These are phyloP conservation scores for Penicillium italicum DNA, from an alignment of 2,329 filamentous ascomycete genomes.

Conservation along the genomic window DNA sequence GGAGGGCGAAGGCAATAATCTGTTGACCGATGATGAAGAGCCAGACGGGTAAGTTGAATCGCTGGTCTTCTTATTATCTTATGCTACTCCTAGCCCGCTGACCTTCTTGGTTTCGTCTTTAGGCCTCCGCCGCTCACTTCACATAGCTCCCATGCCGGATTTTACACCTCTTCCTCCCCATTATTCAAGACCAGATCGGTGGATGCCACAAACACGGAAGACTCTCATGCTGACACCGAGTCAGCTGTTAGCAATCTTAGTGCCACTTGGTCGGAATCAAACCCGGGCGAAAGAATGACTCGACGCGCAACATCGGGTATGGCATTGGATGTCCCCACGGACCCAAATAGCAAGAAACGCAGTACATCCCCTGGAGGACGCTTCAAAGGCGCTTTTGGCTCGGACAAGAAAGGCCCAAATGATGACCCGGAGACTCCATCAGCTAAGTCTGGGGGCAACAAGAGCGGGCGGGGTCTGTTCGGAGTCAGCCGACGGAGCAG, in stretches of 20 bases:
- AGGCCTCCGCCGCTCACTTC: slow-evolving; percentile 50
- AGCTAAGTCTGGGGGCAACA: slow-evolving; percentile 41
- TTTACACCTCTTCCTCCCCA: slow-evolving; percentile 66
- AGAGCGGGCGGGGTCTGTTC: slow-evolving; percentile 40
- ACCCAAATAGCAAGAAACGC: slow-evolving; percentile 48
- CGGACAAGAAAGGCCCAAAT: slow-evolving; percentile 51
- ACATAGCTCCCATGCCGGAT: slow-evolving; percentile 63
- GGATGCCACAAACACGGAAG: slow-evolving; percentile 39
- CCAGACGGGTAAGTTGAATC: slow-evolving; percentile 37
- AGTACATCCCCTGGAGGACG: slow-evolving; percentile 68
- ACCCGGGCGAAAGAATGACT: slow-evolving; percentile 38
- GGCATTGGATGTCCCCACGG: slow-evolving; percentile 33
- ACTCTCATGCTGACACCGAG: slow-evolving; percentile 24
- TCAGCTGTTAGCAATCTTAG: slow-evolving; percentile 31
- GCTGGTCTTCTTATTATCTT: not conserved
- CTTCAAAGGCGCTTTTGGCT: slow-evolving; percentile 66
- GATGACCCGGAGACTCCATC: slow-evolving; percentile 48
- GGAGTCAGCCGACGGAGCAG: slow-evolving; percentile 36
- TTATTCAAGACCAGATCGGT: slow-evolving; percentile 57
- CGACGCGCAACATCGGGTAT: slow-evolving; percentile 28
- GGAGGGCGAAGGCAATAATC: slow-evolving; percentile 25
- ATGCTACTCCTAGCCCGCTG: not conserved
- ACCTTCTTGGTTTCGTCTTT: slow-evolving; percentile 17
- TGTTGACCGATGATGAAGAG: slow-evolving; percentile 39
- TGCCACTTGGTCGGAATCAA: slow-evolving; percentile 39